These are phyloP conservation scores for Porogramme epimiltina DNA, from an alignment of 1,284 basidiomycete genomes.

Conservation along the genomic window DNA sequence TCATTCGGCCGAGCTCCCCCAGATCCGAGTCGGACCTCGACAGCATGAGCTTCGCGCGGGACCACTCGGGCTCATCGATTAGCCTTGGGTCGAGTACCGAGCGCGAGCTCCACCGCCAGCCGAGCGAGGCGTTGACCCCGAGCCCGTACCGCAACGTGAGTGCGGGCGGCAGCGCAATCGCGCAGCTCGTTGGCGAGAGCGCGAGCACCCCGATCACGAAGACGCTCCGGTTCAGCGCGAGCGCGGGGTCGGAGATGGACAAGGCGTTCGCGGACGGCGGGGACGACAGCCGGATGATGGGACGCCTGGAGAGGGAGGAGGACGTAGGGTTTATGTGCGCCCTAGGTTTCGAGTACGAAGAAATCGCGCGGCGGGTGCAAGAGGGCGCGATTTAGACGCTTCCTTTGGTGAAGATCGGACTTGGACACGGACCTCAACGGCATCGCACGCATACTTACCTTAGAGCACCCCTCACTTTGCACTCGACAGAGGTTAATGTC, in stretches of 20 bases:
- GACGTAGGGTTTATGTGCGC: constrained; percentile 30
- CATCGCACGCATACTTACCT: no score
- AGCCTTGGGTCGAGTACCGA: constrained; percentile 17
- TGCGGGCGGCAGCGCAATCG: constrained; percentile 4
- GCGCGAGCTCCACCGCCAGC: constrained; percentile 1
- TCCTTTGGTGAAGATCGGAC: no score
- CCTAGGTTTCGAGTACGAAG: constrained; percentile 31
- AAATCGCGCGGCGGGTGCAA: constrained; percentile 21
- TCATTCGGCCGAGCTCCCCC: constrained; percentile 19
- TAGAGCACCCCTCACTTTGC: no score
- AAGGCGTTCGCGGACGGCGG: constrained; percentile 11
- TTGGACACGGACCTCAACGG: no score
- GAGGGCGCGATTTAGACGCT: constrained; percentile 11
- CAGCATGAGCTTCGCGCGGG: constrained; percentile 34
- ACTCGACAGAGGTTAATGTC: no score
- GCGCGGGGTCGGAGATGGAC: constrained; percentile 16
- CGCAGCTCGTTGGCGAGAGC: constrained; percentile 10
- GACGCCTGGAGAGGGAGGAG: constrained; percentile 23
- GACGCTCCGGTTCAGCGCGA: constrained; percentile 21
- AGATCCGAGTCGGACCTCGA: constrained; percentile 29
- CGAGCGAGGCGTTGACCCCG: not conserved
- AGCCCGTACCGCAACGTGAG: no score
- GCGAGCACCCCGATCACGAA: constrained; percentile 17
- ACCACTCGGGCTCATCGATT: constrained; percentile 17
- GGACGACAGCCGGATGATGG: constrained; percentile 13